Percentiles rank a stretch among this genome's conserved stretches.
Conservation (phyloP, 148 eudicot genomes). For the Polygonum maritimum region DNA sequence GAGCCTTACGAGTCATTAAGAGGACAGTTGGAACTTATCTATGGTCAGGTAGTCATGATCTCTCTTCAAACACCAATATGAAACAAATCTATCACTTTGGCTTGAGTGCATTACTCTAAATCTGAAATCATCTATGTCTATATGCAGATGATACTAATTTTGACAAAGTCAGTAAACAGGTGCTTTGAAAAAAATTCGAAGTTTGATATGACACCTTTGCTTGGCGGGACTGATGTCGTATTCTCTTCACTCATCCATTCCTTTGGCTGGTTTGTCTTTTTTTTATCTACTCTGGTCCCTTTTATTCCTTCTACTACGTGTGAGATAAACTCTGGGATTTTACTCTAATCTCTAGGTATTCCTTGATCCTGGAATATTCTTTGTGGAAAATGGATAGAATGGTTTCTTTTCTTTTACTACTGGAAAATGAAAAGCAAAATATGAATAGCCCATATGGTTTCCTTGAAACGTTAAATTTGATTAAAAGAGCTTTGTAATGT, state of each 20-base stretch:
- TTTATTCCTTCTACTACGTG: slow-evolving; percentile 8
- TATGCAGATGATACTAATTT: slow-evolving; percentile 88
- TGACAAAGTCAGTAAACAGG: slow-evolving; percentile 90
- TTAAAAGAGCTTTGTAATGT: neutral
- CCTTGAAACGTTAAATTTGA: neutral
- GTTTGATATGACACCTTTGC: slow-evolving; percentile 99
- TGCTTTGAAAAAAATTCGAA: slow-evolving; percentile 94
- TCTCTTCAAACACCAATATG: neutral
- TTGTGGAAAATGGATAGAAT: neutral
- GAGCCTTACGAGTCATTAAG: slow-evolving; percentile 76
- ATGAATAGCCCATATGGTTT: neutral
- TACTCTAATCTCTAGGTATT: neutral
- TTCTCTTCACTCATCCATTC: slow-evolving; percentile 98
- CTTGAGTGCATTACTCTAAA: neutral
- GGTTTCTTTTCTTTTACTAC: neutral
- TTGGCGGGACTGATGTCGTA: slow-evolving; percentile 94
- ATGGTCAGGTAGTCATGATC: slow-evolving; percentile 69
- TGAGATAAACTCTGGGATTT: neutral
- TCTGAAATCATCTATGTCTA: neutral
- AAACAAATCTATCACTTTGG: neutral
- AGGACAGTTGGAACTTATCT: slow-evolving; percentile 85
- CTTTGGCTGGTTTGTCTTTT: slow-evolving; percentile 68
- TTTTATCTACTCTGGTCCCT: slow-evolving; percentile 16
- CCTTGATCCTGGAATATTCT: neutral
- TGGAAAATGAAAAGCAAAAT: neutral